Evolutionary conservation across 768 basidiomycete species (phyloP).

Genomic region (Suillus lakei): DNA sequence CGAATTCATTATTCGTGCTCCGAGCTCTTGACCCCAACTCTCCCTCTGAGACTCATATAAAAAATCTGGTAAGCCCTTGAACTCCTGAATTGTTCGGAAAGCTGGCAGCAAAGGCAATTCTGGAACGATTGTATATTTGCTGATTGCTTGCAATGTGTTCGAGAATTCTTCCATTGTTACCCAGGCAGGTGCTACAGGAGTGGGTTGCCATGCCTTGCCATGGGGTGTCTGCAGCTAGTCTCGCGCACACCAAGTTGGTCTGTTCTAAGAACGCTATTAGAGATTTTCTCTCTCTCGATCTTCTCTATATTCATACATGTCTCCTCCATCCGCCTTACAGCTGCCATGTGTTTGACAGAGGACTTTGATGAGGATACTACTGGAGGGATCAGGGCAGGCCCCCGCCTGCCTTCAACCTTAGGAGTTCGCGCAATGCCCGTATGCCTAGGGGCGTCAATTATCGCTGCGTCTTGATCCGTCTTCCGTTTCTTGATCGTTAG

Average conservation of each 20-base stretch:
- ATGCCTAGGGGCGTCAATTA: background rate
- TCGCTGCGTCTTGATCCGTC: background rate
- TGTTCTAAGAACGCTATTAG: too few species aligned
- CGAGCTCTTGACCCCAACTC: background rate
- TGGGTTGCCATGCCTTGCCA: background rate
- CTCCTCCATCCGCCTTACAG: too few species aligned
- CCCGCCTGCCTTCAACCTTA: too few species aligned
- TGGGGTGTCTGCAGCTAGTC: too few species aligned
- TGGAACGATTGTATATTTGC: too few species aligned
- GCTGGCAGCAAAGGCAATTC: background rate
- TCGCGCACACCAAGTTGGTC: too few species aligned
- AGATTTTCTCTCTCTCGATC: too few species aligned
- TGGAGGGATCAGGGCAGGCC: too few species aligned
- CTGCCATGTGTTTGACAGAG: too few species aligned
- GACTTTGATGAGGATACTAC: background rate
- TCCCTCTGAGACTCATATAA: background rate
- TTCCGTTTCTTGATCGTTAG: constrained; percentile 16
- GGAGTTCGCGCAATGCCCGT: background rate
- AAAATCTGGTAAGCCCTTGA: background rate
- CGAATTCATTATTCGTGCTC: background rate
- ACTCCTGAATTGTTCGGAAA: background rate
- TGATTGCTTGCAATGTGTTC: background rate
- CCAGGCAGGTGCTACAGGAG: background rate
- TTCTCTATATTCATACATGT: too few species aligned
- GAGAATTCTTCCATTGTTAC: background rate